Evolutionary conservation across 208 protist species (phyloP).

Genomic region (Phytomonas serpens): DNA sequence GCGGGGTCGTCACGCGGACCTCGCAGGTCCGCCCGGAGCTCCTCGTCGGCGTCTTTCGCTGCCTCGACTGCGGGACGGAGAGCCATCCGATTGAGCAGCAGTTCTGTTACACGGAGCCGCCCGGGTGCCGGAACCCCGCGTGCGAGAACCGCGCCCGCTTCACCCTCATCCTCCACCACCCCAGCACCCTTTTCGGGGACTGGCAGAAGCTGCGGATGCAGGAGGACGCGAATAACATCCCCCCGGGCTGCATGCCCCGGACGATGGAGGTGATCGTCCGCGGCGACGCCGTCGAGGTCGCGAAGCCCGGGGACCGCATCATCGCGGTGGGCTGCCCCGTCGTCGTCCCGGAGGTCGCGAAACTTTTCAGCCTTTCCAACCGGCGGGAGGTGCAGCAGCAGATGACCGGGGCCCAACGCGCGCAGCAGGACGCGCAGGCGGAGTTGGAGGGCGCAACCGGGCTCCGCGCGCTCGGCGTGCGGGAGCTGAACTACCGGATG

Average conservation of each 20-base stretch:
- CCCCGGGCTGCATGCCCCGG: slow-evolving; percentile 93
- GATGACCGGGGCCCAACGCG: slow-evolving; percentile 65
- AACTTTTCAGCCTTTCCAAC: slow-evolving; percentile 84
- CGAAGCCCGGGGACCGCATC: slow-evolving; percentile 97
- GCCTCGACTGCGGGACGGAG: slow-evolving; percentile 92
- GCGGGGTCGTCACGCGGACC: slow-evolving; percentile 98
- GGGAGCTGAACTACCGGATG: slow-evolving; percentile 97
- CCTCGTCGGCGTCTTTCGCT: slow-evolving; percentile 94
- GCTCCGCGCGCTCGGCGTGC: slow-evolving; percentile 95
- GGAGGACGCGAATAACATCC: slow-evolving; percentile 94
- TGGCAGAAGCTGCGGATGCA: slow-evolving; percentile 98
- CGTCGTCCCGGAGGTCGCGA: slow-evolving; percentile 97
- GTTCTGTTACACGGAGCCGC: slow-evolving; percentile 98
- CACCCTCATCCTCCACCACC: slow-evolving; percentile 78
- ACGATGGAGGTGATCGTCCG: slow-evolving; percentile 98
- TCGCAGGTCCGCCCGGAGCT: slow-evolving; percentile 98
- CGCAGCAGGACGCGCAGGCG: slow-evolving; percentile 73
- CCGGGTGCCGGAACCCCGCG: slow-evolving; percentile 76
- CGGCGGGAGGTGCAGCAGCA: slow-evolving; percentile 82
- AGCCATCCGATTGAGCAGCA: slow-evolving; percentile 93
- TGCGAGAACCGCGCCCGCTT: slow-evolving; percentile 92
- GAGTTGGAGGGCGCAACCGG: slow-evolving; percentile 93
- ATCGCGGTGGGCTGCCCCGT: slow-evolving; percentile 95
- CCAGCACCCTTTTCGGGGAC: slow-evolving; percentile 93
- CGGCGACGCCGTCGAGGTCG: slow-evolving; percentile 96